Percentiles rank a stretch among this genome's conserved stretches.
Evolutionary conservation across 768 basidiomycete species (phyloP).

Genomic region (Leucocoprinus birnbaumii): DNA sequence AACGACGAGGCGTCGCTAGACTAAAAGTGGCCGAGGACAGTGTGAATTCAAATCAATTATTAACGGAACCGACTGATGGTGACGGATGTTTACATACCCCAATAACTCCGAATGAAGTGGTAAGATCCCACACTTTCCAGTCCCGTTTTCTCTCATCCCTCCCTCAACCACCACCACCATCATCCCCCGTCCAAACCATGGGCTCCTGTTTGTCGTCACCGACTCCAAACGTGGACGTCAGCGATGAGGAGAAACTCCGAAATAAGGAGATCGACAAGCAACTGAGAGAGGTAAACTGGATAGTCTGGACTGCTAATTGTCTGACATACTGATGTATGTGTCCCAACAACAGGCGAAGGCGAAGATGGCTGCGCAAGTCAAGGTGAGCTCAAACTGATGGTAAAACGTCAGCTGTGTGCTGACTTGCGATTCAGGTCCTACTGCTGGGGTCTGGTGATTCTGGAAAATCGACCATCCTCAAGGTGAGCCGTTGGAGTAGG

Average conservation of each 20-base stretch:
- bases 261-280: conserved; percentile 75
- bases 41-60: background rate
- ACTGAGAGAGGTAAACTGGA: conserved; percentile 62
- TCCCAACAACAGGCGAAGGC: conserved; percentile 57
- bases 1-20: background rate
- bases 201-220: conserved; percentile 77
- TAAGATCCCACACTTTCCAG: conserved; percentile 1
- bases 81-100: background rate
- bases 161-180: background rate
- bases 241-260: conserved; percentile 64
- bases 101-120: conserved; percentile 3
- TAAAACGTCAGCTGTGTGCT: conserved; percentile 4
- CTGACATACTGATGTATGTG: background rate
- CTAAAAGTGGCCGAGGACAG: background rate
- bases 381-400: conserved; percentile 40
- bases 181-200: conserved; percentile 37
- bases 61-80: conserved; percentile 1
- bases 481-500: conserved; percentile 23
- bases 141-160: conserved; percentile 10
- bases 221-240: conserved; percentile 45
- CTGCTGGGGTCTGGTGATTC: conserved; percentile 92
- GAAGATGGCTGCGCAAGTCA: conserved; percentile 70
- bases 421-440: conserved; percentile 53
- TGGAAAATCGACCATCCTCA: conserved; percentile 90
- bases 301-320: conserved; percentile 1